These are phyloP conservation scores for Tylopilus intermedius DNA, from an alignment of 768 basidiomycete genomes.

Conservation along the genomic window DNA sequence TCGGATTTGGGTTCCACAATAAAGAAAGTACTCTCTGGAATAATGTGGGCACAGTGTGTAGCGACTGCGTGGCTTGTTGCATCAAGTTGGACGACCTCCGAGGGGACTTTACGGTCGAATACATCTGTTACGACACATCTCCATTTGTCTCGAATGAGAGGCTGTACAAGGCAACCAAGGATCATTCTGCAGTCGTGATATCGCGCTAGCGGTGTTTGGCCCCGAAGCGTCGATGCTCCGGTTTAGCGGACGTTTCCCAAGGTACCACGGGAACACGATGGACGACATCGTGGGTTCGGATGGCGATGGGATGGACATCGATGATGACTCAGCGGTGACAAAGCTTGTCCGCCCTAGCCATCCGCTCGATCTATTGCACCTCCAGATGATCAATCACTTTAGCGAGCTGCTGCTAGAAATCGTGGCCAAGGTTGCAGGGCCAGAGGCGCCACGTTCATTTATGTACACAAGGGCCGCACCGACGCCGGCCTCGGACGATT, in stretches of 20 bases:
- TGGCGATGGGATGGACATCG: conserved; percentile 56
- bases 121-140: too few relatives aligned
- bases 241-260: conserved; percentile 40
- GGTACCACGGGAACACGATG: conserved; percentile 29
- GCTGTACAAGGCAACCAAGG: conserved; percentile 21
- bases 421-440: conserved; percentile 49
- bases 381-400: conserved; percentile 68
- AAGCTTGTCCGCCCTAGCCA: conserved; percentile 44
- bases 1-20: too few relatives aligned
- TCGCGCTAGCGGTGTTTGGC: conserved; percentile 46
- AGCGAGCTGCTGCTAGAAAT: conserved; percentile 54
- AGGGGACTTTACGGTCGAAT: too few relatives aligned
- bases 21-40: too few relatives aligned
- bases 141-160: too few relatives aligned
- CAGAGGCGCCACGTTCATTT: conserved; percentile 30
- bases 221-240: conserved; percentile 30
- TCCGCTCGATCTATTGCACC: conserved; percentile 61
- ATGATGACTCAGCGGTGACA: conserved; percentile 43
- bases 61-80: too few relatives aligned
- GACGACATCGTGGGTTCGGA: conserved; percentile 10
- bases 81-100: too few relatives aligned
- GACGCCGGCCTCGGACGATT: conserved; percentile 43
- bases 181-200: conserved; percentile 45
- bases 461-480: conserved; percentile 9
- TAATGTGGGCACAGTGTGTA: too few relatives aligned